Conservation (phyloP, 768 basidiomycete genomes). For the Kwoniella mangroviensis region DNA sequence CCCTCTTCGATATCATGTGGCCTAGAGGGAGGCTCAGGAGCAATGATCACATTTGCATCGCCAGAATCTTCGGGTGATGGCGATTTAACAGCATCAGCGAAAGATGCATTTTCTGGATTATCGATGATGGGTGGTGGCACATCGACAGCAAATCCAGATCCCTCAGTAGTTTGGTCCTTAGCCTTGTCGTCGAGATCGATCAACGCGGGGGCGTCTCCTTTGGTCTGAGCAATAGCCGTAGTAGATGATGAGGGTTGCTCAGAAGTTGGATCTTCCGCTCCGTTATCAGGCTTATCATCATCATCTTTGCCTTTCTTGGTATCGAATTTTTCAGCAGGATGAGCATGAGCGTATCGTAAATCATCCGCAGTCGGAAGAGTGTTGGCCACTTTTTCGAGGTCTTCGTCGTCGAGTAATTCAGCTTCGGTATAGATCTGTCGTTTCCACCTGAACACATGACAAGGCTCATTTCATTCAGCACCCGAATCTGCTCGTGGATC, state of each 20-base stretch:
- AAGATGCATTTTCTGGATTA: conserved; percentile 17
- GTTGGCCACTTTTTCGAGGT: conserved; percentile 26
- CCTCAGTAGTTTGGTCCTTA: conserved; percentile 50
- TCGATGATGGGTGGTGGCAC: conserved; percentile 15
- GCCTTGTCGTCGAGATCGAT: conserved; percentile 58
- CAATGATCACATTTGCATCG: neutral
- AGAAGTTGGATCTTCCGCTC: neutral
- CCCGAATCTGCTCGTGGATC: neutral
- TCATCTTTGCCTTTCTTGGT: conserved; percentile 9
- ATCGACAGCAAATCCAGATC: conserved; percentile 22
- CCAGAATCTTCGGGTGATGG: neutral
- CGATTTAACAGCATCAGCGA: conserved; percentile 26
- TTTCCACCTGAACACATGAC: conserved; percentile 70
- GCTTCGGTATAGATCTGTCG: conserved; percentile 73
- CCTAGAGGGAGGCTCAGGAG: neutral
- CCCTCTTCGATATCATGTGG: neutral
- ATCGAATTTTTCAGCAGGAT: conserved; percentile 1
- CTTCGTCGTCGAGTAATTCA: conserved; percentile 56
- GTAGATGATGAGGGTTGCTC: neutral
- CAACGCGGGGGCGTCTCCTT: neutral
- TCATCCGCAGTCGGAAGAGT: conserved; percentile 11
- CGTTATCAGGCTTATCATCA: neutral
- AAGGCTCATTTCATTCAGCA: neutral
- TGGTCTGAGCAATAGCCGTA: neutral
- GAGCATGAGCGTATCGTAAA: conserved; percentile 14